Conservation (phyloP, 1,284 basidiomycete genomes). For the Fistulinella staudtii region DNA sequence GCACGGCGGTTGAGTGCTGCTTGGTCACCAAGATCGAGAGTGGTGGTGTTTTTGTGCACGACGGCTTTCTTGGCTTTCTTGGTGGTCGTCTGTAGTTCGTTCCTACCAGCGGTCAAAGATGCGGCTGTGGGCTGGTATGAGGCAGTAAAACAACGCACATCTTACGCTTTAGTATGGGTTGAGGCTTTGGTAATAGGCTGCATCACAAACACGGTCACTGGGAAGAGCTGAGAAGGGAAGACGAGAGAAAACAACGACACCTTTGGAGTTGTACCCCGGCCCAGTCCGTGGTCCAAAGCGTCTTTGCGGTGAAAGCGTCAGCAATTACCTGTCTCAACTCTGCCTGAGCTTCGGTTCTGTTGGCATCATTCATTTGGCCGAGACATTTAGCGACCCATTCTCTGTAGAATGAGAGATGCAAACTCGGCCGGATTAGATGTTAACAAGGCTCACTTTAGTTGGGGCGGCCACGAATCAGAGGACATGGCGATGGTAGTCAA, state of each 20-base stretch:
- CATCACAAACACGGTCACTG: constrained; percentile 19
- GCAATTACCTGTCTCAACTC: constrained; percentile 85
- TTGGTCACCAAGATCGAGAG: constrained; percentile 59
- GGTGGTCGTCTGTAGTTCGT: constrained; percentile 39
- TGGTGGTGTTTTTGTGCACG: constrained; percentile 40
- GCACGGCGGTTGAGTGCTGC: constrained; percentile 66
- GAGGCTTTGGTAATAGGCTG: constrained; percentile 65
- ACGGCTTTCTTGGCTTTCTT: constrained; percentile 70
- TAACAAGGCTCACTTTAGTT: constrained; percentile 47
- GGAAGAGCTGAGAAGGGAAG: constrained; percentile 10
- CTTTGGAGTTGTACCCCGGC: constrained; percentile 74
- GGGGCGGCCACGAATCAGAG: constrained; percentile 61
- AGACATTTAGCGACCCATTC: constrained; percentile 84
- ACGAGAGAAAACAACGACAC: constrained; percentile 35
- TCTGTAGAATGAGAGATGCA: constrained; percentile 38
- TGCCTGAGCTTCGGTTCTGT: constrained; percentile 70
- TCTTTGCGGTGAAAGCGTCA: constrained; percentile 73
- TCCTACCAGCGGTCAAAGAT: constrained; percentile 31
- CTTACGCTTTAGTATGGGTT: constrained; percentile 64
- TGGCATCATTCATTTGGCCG: constrained; percentile 75
- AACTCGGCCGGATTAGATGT: background rate
- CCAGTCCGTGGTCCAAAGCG: constrained; percentile 90
- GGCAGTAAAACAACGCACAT: constrained; percentile 43
- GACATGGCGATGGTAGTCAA: constrained; percentile 40
- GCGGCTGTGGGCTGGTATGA: no score